These are phyloP conservation scores for Cladosporium phlei DNA, from an alignment of 2,329 filamentous ascomycete genomes.

Conservation along the genomic window DNA sequence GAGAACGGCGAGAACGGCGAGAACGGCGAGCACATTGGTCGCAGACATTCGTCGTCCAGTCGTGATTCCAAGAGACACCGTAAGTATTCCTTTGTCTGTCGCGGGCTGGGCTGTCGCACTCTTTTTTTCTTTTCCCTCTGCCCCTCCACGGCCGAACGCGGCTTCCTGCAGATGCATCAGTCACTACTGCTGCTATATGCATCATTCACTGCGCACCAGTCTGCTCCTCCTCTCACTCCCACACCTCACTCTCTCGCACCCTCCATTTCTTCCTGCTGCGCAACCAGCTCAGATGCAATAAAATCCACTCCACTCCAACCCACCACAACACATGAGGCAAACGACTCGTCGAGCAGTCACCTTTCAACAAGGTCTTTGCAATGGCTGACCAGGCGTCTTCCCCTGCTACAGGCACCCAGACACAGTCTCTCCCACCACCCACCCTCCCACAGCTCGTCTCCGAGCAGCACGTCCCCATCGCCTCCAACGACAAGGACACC, in stretches of 20 bases:
- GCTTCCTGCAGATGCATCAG: constrained; percentile 11
- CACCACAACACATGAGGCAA: too few relatives aligned
- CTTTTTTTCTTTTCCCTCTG: constrained; percentile 1
- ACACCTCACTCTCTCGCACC: too few relatives aligned
- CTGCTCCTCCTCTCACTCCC: too few relatives aligned
- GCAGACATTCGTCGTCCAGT: constrained; percentile 28
- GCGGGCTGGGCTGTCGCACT: too few relatives aligned
- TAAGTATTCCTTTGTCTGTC: constrained; percentile 20
- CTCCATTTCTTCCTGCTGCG: constrained; percentile 16
- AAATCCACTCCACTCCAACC: constrained; percentile 20
- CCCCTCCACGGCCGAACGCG: constrained; percentile 7
- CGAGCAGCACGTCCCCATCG: constrained; percentile 82
- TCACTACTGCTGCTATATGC: constrained; percentile 10
- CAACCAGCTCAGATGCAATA: constrained; percentile 17
- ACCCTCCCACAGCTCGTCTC: constrained; percentile 86
- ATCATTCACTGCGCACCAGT: constrained; percentile 2
- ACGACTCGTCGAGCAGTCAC: constrained; percentile 16
- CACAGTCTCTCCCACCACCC: constrained; percentile 90
- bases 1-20: constrained; percentile 26
- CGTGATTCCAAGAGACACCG: constrained; percentile 32
- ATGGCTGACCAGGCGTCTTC: constrained; percentile 28
- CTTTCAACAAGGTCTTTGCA: constrained; percentile 35
- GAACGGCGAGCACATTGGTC: constrained; percentile 27
- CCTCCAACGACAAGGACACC: constrained; percentile 81
- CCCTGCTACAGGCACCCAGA: constrained; percentile 40